Evolutionary conservation across 139 green algal genomes (phyloP).

Genomic region (Trebouxia sp.): DNA sequence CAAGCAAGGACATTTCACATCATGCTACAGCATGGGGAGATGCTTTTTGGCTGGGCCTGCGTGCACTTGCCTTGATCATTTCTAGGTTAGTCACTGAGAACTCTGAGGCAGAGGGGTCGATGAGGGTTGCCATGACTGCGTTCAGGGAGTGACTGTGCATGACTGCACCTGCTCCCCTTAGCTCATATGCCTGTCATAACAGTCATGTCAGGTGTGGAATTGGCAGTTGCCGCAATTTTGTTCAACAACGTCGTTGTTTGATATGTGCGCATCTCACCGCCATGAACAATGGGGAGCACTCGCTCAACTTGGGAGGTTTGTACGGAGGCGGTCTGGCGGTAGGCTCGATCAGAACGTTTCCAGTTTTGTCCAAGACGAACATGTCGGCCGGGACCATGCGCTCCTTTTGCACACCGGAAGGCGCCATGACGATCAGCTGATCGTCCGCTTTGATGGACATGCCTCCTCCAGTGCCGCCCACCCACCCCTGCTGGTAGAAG

Average conservation of each 20-base stretch:
- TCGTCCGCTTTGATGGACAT: conserved; percentile 80
- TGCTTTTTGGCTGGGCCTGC: background rate
- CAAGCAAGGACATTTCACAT: too few relatives aligned
- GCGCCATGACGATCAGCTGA: conserved; percentile 84
- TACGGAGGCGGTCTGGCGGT: conserved; percentile 61
- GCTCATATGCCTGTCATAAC: conserved; percentile 80
- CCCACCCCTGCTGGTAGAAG: conserved; percentile 85
- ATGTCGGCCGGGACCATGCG: conserved; percentile 91
- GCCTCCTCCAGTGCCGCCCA: conserved; percentile 85
- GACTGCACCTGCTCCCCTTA: conserved; percentile 86
- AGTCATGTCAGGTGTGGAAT: too few relatives aligned
- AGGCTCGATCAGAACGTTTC: conserved; percentile 69
- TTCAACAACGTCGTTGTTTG: too few relatives aligned
- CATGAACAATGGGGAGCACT: conserved; percentile 92
- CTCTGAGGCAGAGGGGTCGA: conserved; percentile 74
- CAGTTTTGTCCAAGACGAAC: conserved; percentile 86
- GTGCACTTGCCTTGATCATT: conserved; percentile 92
- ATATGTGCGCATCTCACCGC: too few relatives aligned
- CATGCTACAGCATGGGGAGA: background rate
- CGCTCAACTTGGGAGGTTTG: conserved; percentile 88
- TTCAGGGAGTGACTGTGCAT: conserved; percentile 92
- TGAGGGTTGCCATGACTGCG: conserved; percentile 86
- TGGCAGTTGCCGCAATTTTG: too few relatives aligned
- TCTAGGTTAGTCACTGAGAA: conserved; percentile 92
- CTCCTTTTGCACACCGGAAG: conserved; percentile 95